Evolutionary conservation across 371 early-diverging fungal species (phyloP).

Genomic region (Mucor lusitanicus): DNA sequence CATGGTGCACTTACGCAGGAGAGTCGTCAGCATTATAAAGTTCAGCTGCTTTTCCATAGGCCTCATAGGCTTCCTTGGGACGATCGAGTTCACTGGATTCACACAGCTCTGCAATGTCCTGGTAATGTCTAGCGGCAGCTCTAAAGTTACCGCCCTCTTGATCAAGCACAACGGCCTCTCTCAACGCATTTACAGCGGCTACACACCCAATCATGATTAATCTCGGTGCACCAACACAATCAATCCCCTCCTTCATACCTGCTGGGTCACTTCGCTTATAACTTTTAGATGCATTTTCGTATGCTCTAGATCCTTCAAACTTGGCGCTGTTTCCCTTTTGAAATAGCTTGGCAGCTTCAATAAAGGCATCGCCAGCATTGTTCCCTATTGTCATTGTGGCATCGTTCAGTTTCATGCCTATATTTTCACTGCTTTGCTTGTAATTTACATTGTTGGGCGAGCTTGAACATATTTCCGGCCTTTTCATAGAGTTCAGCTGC

Average conservation of each 20-base stretch:
- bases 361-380: constrained; percentile 92
- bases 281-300: constrained; percentile 86
- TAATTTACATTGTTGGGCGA: constrained; percentile 87
- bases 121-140: constrained; percentile 89
- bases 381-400: constrained; percentile 61
- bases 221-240: not conserved
- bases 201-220: constrained; percentile 2
- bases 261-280: constrained; percentile 84
- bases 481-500: constrained; percentile 90
- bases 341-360: constrained; percentile 70
- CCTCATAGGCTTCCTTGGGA: constrained; percentile 76
- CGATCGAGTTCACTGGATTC: constrained; percentile 80
- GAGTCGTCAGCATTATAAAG: constrained; percentile 92
- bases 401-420: not conserved
- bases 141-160: constrained; percentile 89
- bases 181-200: constrained; percentile 79
- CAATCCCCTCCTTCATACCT: constrained; percentile 48
- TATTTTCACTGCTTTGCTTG: too few species aligned
- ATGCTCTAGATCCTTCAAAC: constrained; percentile 60
- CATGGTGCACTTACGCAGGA: constrained; percentile 66
- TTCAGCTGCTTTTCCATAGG: constrained; percentile 90
- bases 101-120: constrained; percentile 91
- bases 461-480: constrained; percentile 91
- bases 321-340: constrained; percentile 70
- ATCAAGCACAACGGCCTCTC: constrained; percentile 78